A percentile compares a stretch with the other conserved stretches of the same genome.
phyloP scores from a whole-genome alignment of 495 filamentous ascomycete genomes.

The Podospora didyma region DNA sequence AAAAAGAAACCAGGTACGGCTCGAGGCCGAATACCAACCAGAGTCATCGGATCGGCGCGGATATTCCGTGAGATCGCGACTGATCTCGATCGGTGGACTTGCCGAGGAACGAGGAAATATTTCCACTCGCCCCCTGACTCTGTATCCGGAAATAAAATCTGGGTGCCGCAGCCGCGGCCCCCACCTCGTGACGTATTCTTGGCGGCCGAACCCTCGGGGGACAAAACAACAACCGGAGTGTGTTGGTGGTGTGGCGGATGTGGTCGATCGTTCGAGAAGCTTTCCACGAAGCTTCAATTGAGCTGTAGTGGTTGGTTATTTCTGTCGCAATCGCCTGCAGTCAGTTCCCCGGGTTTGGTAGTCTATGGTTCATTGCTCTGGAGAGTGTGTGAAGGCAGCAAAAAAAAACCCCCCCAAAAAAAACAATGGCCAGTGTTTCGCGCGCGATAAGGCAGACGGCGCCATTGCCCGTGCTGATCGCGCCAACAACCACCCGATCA shows the following conservation, averaged over 20 bases:
- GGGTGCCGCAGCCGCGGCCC: not conserved
- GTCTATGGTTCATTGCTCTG: not conserved
- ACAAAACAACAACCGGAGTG: not conserved
- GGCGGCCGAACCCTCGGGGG: not conserved
- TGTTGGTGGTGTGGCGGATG: not conserved
- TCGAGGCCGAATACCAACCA: no score
- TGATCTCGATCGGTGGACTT: no score
- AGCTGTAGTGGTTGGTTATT: not conserved
- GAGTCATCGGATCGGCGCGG: no score
- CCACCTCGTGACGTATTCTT: not conserved
- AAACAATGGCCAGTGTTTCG: slow-evolving; percentile 9
- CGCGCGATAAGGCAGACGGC: slow-evolving; percentile 10
- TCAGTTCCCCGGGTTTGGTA: not conserved
- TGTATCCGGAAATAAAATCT: not conserved
- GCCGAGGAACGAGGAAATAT: not conserved
- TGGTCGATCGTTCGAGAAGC: not conserved
- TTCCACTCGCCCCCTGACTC: not conserved
- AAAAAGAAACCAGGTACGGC: no score
- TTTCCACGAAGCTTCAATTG: not conserved
- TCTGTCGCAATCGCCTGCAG: not conserved
- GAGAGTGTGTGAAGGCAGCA: no score
- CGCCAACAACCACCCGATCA: not conserved
- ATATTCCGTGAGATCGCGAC: no score
- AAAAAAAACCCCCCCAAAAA: no score
- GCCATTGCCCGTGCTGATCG: not conserved